A percentile compares a stretch with the other conserved stretches of the same genome.
These are phyloP conservation scores for Oidium heveae DNA, from an alignment of 2,329 filamentous ascomycete genomes.

Conservation along the genomic window DNA sequence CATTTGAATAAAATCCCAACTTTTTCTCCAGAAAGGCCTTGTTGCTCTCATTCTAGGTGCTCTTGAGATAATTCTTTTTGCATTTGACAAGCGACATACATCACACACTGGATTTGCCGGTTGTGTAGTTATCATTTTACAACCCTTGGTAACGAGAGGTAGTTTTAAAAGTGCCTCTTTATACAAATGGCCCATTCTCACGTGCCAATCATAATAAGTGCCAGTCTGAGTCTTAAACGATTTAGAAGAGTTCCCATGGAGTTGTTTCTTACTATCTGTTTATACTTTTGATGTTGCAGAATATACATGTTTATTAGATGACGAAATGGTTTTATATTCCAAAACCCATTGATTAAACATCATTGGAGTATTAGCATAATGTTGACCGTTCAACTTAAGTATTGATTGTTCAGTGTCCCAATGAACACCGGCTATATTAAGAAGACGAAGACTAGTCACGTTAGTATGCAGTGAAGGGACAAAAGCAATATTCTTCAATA, in stretches of 20 bases:
- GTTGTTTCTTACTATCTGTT: no score
- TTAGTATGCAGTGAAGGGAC: background rate
- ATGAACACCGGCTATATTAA: background rate
- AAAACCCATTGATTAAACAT: no score
- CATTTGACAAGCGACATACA: no score
- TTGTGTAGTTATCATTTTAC: background rate
- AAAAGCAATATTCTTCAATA: background rate
- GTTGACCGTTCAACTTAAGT: background rate
- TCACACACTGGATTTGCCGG: background rate
- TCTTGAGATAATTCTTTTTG: background rate
- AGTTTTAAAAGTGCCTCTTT: background rate
- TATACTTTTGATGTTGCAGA: no score
- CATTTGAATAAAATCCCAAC: background rate
- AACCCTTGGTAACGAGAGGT: background rate
- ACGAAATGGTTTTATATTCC: no score
- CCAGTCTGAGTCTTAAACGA: background rate
- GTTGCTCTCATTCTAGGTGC: background rate
- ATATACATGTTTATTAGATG: background rate
- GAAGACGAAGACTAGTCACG: background rate
- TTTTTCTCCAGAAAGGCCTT: background rate
- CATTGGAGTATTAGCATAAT: background rate
- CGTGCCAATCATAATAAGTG: background rate
- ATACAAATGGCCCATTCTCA: background rate
- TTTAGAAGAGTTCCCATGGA: background rate
- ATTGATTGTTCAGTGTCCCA: background rate